phyloP scores from a whole-genome alignment of 2,329 filamentous ascomycete genomes.

The Cytospora paraplurivora region DNA sequence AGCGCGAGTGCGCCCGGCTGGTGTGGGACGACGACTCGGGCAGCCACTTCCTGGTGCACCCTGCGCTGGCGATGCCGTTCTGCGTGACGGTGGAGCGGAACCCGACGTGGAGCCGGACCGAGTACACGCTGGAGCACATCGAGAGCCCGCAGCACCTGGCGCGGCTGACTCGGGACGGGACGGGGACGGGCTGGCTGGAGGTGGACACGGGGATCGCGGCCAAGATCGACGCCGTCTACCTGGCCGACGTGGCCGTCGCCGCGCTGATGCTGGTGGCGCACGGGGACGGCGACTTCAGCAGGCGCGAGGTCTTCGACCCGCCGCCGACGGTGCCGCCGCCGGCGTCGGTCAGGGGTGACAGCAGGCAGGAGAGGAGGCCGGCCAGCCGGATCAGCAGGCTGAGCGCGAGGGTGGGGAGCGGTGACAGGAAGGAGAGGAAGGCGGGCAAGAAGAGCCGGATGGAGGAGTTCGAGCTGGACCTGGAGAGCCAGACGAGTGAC shows the following conservation, averaged over 20 bases:
- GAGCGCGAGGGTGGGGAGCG: conserved; percentile 32
- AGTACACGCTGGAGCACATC: conserved; percentile 67
- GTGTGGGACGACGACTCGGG: conserved; percentile 68
- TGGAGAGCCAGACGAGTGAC: conserved; percentile 62
- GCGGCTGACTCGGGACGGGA: conserved; percentile 61
- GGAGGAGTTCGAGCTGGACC: conserved; percentile 62
- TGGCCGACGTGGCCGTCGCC: conserved; percentile 63
- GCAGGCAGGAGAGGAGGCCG: conserved; percentile 33
- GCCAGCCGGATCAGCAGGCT: conserved; percentile 38
- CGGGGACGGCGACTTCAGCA: conserved; percentile 54
- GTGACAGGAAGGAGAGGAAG: conserved; percentile 29
- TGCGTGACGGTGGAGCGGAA: conserved; percentile 60
- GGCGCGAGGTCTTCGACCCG: conserved; percentile 59
- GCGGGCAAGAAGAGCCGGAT: conserved; percentile 41
- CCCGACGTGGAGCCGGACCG: conserved; percentile 60
- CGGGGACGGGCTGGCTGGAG: conserved; percentile 62
- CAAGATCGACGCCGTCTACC: conserved; percentile 62
- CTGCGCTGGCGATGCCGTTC: conserved; percentile 64
- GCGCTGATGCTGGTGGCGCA: conserved; percentile 62
- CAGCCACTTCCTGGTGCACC: conserved; percentile 65
- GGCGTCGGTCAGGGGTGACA: conserved; percentile 41
- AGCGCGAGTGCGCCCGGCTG: conserved; percentile 69
- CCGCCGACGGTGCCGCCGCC: conserved; percentile 54
- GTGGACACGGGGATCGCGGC: conserved; percentile 62
- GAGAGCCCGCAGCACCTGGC: conserved; percentile 63